A percentile compares a stretch with the other conserved stretches of the same genome.
Conservation (phyloP, 495 filamentous ascomycete genomes). For the Xylaria intraflava region DNA sequence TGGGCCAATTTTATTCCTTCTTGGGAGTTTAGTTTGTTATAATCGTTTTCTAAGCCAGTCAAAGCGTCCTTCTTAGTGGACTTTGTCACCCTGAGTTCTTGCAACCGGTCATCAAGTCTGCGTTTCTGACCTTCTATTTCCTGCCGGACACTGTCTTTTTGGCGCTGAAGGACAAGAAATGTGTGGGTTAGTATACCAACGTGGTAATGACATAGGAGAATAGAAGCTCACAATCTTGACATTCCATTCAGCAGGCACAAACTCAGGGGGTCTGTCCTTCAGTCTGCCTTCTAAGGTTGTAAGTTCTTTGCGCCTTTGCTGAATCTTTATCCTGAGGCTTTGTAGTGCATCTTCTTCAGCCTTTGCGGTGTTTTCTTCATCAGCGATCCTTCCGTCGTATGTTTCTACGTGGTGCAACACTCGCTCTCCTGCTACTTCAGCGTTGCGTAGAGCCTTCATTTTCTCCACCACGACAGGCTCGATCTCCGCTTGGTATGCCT, state of each 20-base stretch:
- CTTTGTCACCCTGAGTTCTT: conserved; percentile 19
- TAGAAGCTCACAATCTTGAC: conserved; percentile 44
- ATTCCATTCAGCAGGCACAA: conserved; percentile 47
- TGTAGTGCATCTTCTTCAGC: conserved; percentile 50
- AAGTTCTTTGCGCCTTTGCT: conserved; percentile 34
- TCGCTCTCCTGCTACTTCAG: conserved; percentile 48
- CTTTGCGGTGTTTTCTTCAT: conserved; percentile 48
- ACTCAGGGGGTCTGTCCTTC: conserved; percentile 40
- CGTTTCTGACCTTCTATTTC: conserved; percentile 36
- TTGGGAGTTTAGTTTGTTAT: conserved; percentile 63
- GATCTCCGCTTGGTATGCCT: conserved; percentile 48
- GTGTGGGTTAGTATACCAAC: neutral
- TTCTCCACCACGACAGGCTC: conserved; percentile 46
- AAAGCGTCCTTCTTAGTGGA: conserved; percentile 15
- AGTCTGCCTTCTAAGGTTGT: conserved; percentile 38
- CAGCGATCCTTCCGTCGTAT: conserved; percentile 47
- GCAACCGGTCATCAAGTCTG: conserved; percentile 29
- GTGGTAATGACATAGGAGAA: neutral
- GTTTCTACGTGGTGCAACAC: conserved; percentile 44
- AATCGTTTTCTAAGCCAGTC: conserved; percentile 36
- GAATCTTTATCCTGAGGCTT: conserved; percentile 47
- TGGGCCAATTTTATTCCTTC: conserved; percentile 66
- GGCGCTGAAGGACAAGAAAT: conserved; percentile 23
- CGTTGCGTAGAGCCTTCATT: conserved; percentile 41
- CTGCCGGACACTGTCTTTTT: conserved; percentile 41